Conservation (phyloP, 192 early-diverging fungal genomes). For the Umbelopsis vinacea region DNA sequence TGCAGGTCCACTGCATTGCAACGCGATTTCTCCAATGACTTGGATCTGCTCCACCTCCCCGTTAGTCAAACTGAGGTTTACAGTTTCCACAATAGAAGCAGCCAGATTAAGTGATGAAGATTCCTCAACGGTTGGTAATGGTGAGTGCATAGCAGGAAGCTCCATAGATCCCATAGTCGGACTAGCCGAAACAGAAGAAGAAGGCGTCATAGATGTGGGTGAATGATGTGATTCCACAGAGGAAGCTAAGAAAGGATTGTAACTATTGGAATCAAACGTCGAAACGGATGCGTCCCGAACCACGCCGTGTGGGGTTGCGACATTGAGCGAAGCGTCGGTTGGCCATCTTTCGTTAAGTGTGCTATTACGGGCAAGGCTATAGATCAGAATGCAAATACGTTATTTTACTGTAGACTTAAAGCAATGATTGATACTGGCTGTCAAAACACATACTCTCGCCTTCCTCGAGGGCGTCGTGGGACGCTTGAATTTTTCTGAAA, state of each 20-base stretch:
- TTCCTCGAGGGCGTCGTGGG: constrained; percentile 6
- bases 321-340: not conserved
- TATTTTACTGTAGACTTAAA: not conserved
- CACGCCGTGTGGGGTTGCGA: not conserved
- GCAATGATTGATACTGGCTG: not conserved
- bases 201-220: not conserved
- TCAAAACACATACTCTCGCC: not conserved
- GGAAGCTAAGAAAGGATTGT: not conserved
- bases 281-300: not conserved
- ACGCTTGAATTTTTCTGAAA: not conserved
- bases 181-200: constrained; percentile 3
- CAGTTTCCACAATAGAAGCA: constrained; percentile 4
- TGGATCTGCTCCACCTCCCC: not conserved
- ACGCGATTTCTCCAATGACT: not conserved
- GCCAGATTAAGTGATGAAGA: not conserved
- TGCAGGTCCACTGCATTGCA: constrained; percentile 11
- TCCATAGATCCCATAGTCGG: constrained; percentile 21
- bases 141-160: not conserved
- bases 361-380: not conserved
- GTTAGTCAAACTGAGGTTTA: not conserved
- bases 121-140: constrained; percentile 4
- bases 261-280: constrained; percentile 13
- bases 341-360: constrained; percentile 7
- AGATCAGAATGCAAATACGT: not conserved
- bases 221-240: not conserved